Conservation (phyloP, 768 basidiomycete genomes). For the Candolleomyces eurysporus region DNA sequence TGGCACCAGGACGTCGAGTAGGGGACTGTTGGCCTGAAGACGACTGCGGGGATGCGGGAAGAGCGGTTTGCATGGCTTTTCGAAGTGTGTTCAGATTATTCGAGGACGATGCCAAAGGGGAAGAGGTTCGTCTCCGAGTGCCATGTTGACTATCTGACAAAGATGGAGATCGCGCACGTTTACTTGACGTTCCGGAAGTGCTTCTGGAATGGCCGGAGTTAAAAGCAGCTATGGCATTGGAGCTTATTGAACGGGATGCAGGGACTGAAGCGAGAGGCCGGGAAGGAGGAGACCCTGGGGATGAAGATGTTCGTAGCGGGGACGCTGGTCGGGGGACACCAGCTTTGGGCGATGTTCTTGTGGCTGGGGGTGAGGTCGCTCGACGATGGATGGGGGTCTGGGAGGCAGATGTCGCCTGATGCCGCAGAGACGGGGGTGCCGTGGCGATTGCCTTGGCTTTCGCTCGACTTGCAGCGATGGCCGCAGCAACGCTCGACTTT, state of each 20-base stretch:
- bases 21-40: slow-evolving; percentile 29
- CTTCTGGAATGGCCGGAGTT: slow-evolving; percentile 32
- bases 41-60: slow-evolving; percentile 37
- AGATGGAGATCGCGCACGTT: slow-evolving; percentile 39
- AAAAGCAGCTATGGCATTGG: slow-evolving; percentile 22
- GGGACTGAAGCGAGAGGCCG: slow-evolving; percentile 35
- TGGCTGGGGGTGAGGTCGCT: slow-evolving; percentile 35
- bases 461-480: slow-evolving; percentile 86
- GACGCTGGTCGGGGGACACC: slow-evolving; percentile 41
- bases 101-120: slow-evolving; percentile 41
- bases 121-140: slow-evolving; percentile 46
- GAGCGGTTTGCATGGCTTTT: slow-evolving; percentile 34
- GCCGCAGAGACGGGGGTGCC: slow-evolving; percentile 75
- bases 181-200: slow-evolving; percentile 33
- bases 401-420: slow-evolving; percentile 77
- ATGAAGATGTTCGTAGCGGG: slow-evolving; percentile 45
- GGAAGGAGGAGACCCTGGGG: slow-evolving; percentile 26
- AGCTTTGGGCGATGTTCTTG: slow-evolving; percentile 33
- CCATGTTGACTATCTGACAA: slow-evolving; percentile 32
- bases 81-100: slow-evolving; percentile 34
- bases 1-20: slow-evolving; percentile 17
- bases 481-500: slow-evolving; percentile 81
- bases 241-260: slow-evolving; percentile 46
- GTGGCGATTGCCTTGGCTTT: slow-evolving; percentile 83
- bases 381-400: slow-evolving; percentile 50